Evolutionary conservation across 805 yeast species (phyloP).

Genomic region (Crinitomyces ghanaensis): DNA sequence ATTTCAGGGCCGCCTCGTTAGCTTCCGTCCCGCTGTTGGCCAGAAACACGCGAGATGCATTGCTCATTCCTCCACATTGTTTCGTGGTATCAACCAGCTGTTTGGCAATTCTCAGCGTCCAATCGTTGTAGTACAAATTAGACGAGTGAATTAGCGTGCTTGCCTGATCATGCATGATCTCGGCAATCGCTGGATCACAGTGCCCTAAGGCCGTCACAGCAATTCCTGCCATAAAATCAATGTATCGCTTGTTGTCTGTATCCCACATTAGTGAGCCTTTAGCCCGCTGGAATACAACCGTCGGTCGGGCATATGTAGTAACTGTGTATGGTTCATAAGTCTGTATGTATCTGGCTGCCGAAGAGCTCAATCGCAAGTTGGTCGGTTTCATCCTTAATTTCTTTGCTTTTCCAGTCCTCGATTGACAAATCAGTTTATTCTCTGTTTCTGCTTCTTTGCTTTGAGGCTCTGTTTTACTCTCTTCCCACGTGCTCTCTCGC

Average conservation of each 20-base stretch:
- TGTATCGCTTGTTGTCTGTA: constrained; percentile 56
- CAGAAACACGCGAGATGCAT: constrained; percentile 65
- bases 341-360: no score
- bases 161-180: constrained; percentile 64
- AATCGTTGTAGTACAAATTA: constrained; percentile 72
- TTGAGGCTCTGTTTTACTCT: no score
- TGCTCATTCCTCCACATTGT: constrained; percentile 64
- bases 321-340: constrained; percentile 23
- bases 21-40: constrained; percentile 72
- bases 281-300: constrained; percentile 67
- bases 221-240: constrained; percentile 92
- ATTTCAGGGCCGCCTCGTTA: constrained; percentile 67
- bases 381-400: no score
- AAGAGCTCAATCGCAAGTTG: no score
- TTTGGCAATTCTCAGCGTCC: constrained; percentile 70
- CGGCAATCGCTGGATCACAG: constrained; percentile 59
- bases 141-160: constrained; percentile 68
- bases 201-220: constrained; percentile 97
- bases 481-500: no score
- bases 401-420: no score
- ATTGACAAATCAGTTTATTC: no score
- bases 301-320: constrained; percentile 30
- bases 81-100: constrained; percentile 59
- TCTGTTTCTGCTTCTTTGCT: no score
- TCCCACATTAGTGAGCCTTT: constrained; percentile 75